These are phyloP conservation scores for Mrakia blollopis DNA, from an alignment of 768 basidiomycete species.

Conservation along the genomic window DNA sequence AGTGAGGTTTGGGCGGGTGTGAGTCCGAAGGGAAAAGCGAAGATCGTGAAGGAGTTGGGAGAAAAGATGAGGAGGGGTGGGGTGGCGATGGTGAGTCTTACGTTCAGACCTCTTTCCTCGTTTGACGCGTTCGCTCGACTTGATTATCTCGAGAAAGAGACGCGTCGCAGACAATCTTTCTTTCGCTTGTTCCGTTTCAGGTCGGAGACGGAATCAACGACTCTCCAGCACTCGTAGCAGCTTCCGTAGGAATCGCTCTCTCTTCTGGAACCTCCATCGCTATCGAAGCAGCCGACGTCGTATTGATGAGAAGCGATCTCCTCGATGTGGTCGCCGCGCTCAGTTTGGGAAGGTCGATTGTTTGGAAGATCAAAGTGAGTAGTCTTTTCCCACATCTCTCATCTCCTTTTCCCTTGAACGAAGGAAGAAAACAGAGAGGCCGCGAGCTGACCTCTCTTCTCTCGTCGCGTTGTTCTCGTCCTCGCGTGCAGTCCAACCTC, in stretches of 20 bases:
- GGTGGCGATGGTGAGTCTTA: slow-evolving; percentile 78
- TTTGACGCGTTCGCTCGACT: not conserved
- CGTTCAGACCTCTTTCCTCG: not conserved
- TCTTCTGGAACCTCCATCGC: slow-evolving; percentile 95
- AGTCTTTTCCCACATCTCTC: not conserved
- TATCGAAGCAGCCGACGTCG: slow-evolving; percentile 95
- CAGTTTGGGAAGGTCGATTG: slow-evolving; percentile 81
- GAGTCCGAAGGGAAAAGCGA: slow-evolving; percentile 93
- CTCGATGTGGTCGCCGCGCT: slow-evolving; percentile 96
- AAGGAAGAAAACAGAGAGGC: too few relatives aligned
- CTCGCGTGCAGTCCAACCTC: slow-evolving; percentile 62
- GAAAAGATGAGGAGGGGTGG: slow-evolving; percentile 58
- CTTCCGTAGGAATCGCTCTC: slow-evolving; percentile 92
- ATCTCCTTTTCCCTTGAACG: not conserved
- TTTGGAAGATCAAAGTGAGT: slow-evolving; percentile 62
- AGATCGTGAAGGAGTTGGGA: slow-evolving; percentile 73
- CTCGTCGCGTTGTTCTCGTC: not conserved
- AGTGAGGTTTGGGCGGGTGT: slow-evolving; percentile 86
- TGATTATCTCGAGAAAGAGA: too few relatives aligned
- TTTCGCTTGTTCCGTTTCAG: slow-evolving; percentile 47
- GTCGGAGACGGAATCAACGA: slow-evolving; percentile 99
- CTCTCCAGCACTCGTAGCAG: slow-evolving; percentile 91
- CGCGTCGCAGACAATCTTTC: too few relatives aligned
- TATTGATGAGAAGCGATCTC: slow-evolving; percentile 93
- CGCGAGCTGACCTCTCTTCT: too few relatives aligned